Base-by-base conservation (phyloP, 768 basidiomycete genomes). In the Kwoniella sp. region DNA sequence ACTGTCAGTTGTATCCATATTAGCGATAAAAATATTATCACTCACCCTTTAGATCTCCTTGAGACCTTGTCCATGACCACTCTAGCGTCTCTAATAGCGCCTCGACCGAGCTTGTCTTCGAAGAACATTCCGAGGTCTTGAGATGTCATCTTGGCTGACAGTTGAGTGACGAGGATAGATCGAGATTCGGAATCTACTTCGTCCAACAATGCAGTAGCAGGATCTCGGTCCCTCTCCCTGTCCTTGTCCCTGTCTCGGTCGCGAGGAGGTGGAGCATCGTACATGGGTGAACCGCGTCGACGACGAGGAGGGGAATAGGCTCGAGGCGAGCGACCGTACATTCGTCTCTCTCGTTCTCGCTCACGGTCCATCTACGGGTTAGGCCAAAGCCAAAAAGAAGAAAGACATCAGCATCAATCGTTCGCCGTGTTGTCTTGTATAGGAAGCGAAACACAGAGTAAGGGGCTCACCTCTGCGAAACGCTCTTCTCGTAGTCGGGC, bases 81-180 rank as follows among this genome's bases (percentile, higher is more conserved):
- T 63, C 93, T 84, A 26, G 95, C 90, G 75, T 99, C 96, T 84
- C 94, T 88, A 7, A 99, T 96, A 21, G 90, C 87, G 37, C 89
- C 88, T 82, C 92, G 90, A 22, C 94, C 95, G 49, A 97, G 84
- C 79, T 94, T 91, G 78, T 95, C 90, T 83, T 98, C 95, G 77
- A 99, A 98, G 84, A 99, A 99, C 82, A 93, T 91, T 69, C 94
- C 94, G 82, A 99, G 84, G 83, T 99, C 96, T 79, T 92, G 88
- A 73, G 94, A 92, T 63, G 94, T 97, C 79, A 98, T 87, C 77
- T 92, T 89, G 66, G 93, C 92, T 73, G 96, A 92, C 79, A 99
- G 88, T 83, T 98, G 96, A 73, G 94, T 95, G 78, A 96, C 92
- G 82, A 98, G 98, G 71, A 97, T 92, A 73, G 96, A 97, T 81